These are phyloP conservation scores for Puccinia polysora DNA, from an alignment of 1,284 basidiomycete species.

Conservation along the genomic window DNA sequence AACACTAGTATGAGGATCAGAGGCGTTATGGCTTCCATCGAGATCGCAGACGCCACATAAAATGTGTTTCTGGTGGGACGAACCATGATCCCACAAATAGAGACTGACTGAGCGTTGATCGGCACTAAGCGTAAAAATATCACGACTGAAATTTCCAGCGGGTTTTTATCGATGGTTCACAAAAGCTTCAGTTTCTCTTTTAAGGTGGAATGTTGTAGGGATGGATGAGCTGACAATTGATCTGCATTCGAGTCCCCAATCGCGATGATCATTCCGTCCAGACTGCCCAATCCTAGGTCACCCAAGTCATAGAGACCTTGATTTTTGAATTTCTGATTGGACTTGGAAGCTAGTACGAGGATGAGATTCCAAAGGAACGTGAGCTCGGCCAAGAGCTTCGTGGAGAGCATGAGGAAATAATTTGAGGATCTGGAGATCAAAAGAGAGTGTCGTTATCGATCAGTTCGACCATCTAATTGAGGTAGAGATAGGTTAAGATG, in stretches of 20 bases:
- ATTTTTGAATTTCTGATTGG: constrained; percentile 57
- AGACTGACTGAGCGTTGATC: constrained; percentile 70
- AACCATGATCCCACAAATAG: constrained; percentile 79
- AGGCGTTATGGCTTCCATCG: neutral
- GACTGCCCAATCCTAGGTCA: constrained; percentile 65
- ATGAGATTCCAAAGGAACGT: too few relatives aligned
- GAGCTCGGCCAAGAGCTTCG: too few relatives aligned
- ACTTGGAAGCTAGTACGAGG: neutral
- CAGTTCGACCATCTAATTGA: too few relatives aligned
- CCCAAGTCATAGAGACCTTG: constrained; percentile 79
- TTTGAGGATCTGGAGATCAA: too few relatives aligned
- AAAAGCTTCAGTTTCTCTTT: neutral
- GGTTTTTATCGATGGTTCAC: too few relatives aligned
- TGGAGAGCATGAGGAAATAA: too few relatives aligned
- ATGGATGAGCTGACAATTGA: constrained; percentile 67
- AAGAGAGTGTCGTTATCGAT: too few relatives aligned
- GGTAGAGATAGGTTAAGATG: too few relatives aligned
- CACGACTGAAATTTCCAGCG: constrained; percentile 65
- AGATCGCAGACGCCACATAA: neutral
- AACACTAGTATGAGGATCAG: neutral
- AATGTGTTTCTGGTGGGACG: too few relatives aligned
- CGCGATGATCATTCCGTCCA: constrained; percentile 69
- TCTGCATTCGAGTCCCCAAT: constrained; percentile 94
- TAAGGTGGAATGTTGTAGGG: too few relatives aligned
- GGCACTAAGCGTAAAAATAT: constrained; percentile 69